Percentiles rank a stretch among this genome's conserved stretches.
Conservation (phyloP, 1,139 yeast species). For the Candida sanyaensis region DNA sequence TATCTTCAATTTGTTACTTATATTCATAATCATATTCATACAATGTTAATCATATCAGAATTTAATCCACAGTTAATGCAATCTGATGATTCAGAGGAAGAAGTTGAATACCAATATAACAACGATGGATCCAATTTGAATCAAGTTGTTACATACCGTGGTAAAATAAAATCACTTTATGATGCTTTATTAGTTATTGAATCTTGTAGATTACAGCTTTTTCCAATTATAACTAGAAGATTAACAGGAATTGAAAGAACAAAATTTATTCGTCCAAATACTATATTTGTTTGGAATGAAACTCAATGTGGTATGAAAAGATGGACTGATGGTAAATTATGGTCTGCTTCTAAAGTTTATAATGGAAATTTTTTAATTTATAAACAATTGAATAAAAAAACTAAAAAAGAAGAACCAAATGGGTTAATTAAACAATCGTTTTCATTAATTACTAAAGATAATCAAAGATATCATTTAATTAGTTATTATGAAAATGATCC, state of each 20-base stretch:
- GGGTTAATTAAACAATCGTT: slow-evolving; percentile 64
- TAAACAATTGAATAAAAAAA: slow-evolving; percentile 52
- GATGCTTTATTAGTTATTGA: slow-evolving; percentile 70
- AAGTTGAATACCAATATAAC: slow-evolving; percentile 3
- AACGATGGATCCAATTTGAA: slow-evolving; percentile 5
- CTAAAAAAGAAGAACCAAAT: slow-evolving; percentile 16
- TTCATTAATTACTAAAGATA: slow-evolving; percentile 49
- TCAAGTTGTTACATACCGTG: slow-evolving; percentile 61
- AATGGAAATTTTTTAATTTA: slow-evolving; percentile 65
- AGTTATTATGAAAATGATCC: slow-evolving; percentile 42
- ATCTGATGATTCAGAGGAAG: slow-evolving; percentile 8
- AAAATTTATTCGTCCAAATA: slow-evolving; percentile 53
- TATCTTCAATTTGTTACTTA: too few relatives aligned
- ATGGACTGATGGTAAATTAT: slow-evolving; percentile 75
- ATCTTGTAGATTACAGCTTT: slow-evolving; percentile 56
- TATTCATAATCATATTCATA: background rate
- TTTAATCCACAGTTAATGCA: slow-evolving; percentile 15
- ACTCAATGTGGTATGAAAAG: slow-evolving; percentile 69
- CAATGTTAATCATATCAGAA: slow-evolving; percentile 20
- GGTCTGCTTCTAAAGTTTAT: slow-evolving; percentile 69
- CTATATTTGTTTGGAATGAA: slow-evolving; percentile 73
- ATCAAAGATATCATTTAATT: slow-evolving; percentile 56
- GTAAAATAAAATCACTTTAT: slow-evolving; percentile 53
- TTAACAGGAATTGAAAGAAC: slow-evolving; percentile 58
- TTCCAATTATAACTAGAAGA: slow-evolving; percentile 62